These are phyloP conservation scores for Cutaneotrichosporon dermatis DNA, from an alignment of 1,284 basidiomycete genomes.

Conservation along the genomic window DNA sequence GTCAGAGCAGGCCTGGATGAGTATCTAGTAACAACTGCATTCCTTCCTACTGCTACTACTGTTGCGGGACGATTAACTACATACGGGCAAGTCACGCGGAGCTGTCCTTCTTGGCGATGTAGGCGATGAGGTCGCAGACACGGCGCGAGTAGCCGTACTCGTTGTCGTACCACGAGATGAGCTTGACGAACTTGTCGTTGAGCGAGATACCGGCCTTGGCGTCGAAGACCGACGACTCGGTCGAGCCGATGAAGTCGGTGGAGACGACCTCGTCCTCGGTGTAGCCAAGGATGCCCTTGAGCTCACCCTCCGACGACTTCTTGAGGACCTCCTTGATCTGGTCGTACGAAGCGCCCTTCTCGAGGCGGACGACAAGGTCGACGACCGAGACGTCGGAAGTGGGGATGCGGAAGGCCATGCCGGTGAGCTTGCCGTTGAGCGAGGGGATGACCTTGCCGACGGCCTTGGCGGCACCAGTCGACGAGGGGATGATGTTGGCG, in stretches of 20 bases:
- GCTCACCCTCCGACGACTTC: slow-evolving; percentile 68
- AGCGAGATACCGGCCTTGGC: slow-evolving; percentile 89
- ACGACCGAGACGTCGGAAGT: slow-evolving; percentile 97
- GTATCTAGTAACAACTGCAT: slow-evolving; percentile 4
- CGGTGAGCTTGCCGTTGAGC: slow-evolving; percentile 94
- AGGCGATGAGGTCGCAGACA: slow-evolving; percentile 84
- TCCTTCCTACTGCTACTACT: neutral
- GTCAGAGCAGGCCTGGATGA: neutral
- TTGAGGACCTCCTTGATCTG: slow-evolving; percentile 87
- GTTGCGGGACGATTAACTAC: neutral
- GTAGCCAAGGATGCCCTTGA: slow-evolving; percentile 84
- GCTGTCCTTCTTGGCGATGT: slow-evolving; percentile 57
- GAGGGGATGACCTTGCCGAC: slow-evolving; percentile 98
- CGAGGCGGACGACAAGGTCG: slow-evolving; percentile 90
- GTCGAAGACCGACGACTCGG: slow-evolving; percentile 81
- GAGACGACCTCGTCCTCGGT: slow-evolving; percentile 94
- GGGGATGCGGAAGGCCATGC: slow-evolving; percentile 96
- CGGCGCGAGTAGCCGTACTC: slow-evolving; percentile 79
- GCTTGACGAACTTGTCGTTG: slow-evolving; percentile 80
- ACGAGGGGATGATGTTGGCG: slow-evolving; percentile 99
- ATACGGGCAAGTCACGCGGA: slow-evolving; percentile 6
- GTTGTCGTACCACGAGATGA: slow-evolving; percentile 89
- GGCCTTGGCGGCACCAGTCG: slow-evolving; percentile 98
- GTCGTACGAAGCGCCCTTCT: slow-evolving; percentile 81
- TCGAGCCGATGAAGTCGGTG: slow-evolving; percentile 82